Evolutionary conservation across 2,329 filamentous ascomycete genomes (phyloP).

Genomic region (Coniochaeta prunicola): DNA sequence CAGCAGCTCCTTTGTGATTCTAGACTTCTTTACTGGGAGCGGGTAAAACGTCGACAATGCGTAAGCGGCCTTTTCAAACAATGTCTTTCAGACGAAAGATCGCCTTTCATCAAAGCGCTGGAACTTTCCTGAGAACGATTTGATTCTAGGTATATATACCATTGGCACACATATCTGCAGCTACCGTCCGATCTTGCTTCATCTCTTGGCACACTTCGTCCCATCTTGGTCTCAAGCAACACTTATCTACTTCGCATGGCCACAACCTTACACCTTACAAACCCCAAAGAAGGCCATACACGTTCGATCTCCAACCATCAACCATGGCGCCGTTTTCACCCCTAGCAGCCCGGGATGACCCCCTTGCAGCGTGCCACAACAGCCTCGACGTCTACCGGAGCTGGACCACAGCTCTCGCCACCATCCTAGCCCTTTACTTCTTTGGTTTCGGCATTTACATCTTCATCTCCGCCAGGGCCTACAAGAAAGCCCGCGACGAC

Average conservation of each 20-base stretch:
- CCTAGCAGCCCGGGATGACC: not conserved
- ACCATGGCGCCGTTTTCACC: not conserved
- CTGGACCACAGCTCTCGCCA: not conserved
- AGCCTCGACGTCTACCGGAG: not conserved
- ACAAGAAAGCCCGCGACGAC: not conserved
- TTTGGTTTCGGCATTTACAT: not conserved
- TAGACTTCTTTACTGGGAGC: too few species aligned
- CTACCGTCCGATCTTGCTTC: not conserved
- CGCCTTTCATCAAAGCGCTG: not conserved
- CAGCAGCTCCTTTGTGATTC: too few species aligned
- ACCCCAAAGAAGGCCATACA: not conserved
- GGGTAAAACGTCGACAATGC: too few species aligned
- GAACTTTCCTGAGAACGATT: too few species aligned
- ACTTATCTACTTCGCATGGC: not conserved
- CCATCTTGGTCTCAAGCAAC: not conserved
- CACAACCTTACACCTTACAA: not conserved
- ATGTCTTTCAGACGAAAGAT: not conserved
- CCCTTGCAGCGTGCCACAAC: not conserved
- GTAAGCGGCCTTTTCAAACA: not conserved
- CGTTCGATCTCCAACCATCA: not conserved
- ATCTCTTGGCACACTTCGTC: not conserved
- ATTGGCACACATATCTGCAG: not conserved
- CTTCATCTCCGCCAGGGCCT: not conserved
- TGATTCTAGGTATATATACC: not conserved
- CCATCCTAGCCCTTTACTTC: not conserved